Evolutionary conservation across 176 grass and related monocot genomes (phyloP).

Genomic region (Cenchrus purpureus): DNA sequence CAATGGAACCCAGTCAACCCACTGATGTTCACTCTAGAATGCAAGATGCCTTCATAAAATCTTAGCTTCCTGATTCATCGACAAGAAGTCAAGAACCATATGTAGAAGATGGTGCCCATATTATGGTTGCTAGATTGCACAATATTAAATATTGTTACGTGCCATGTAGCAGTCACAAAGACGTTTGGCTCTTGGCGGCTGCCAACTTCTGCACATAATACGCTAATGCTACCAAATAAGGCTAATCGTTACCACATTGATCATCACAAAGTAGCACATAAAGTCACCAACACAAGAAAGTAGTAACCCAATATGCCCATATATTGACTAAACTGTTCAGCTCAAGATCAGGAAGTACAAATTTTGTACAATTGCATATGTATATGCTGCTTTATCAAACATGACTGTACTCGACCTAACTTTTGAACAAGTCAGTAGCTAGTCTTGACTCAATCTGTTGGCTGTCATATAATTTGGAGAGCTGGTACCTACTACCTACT

Average conservation of each 20-base stretch:
- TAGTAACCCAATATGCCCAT: constrained; percentile 11
- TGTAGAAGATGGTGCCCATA: neutral
- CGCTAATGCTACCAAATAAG: neutral
- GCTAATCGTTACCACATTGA: constrained; percentile 14
- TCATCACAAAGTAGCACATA: constrained; percentile 21
- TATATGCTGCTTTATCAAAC: constrained; percentile 26
- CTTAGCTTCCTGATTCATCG: constrained; percentile 18
- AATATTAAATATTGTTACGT: constrained; percentile 14
- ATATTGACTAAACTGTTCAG: constrained; percentile 7
- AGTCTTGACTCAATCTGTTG: constrained; percentile 33
- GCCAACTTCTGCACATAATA: constrained; percentile 14
- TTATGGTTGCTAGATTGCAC: constrained; percentile 20
- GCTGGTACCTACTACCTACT: constrained; percentile 50
- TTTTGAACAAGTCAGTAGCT: constrained; percentile 17
- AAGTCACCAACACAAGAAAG: neutral
- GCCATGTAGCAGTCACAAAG: constrained; percentile 1
- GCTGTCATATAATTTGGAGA: constrained; percentile 42
- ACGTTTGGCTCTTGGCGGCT: constrained; percentile 4
- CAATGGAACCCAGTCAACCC: neutral
- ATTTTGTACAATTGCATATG: neutral
- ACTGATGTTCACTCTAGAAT: constrained; percentile 19
- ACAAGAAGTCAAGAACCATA: neutral
- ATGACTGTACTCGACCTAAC: constrained; percentile 18
- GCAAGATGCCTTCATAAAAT: constrained; percentile 23
- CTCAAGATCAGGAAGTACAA: constrained; percentile 15